phyloP scores from a whole-genome alignment of 768 basidiomycete genomes.

The Lactarius akahatsu region DNA sequence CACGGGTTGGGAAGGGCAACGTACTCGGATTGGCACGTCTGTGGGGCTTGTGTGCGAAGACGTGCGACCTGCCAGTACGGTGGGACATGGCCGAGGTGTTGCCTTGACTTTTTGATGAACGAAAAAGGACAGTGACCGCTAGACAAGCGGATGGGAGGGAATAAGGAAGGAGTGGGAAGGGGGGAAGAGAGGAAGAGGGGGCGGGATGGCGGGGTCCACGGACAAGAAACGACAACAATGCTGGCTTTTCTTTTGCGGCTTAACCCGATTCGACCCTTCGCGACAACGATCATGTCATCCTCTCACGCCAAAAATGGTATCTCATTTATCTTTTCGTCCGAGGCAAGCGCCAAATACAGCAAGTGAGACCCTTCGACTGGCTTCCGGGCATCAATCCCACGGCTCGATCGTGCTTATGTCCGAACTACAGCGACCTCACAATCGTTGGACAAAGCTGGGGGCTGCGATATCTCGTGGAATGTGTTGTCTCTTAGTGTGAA shows the following conservation, averaged over 20 bases:
- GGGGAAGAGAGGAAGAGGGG: neutral
- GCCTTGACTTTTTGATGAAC: neutral
- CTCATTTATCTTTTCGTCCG: neutral
- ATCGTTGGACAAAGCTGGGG: neutral
- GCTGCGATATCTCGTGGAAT: neutral
- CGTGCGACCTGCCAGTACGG: slow-evolving; percentile 9
- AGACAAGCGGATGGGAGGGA: slow-evolving; percentile 24
- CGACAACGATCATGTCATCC: neutral
- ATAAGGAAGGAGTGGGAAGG: slow-evolving; percentile 1
- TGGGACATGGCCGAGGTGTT: slow-evolving; percentile 8
- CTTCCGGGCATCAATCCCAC: neutral
- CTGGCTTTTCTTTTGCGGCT: neutral
- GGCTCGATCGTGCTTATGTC: neutral
- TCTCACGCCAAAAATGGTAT: neutral
- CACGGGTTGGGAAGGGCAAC: neutral
- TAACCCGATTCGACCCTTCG: neutral
- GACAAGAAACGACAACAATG: neutral
- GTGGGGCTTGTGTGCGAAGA: slow-evolving; percentile 8
- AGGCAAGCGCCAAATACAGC: neutral
- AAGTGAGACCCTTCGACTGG: neutral
- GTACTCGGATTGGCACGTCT: slow-evolving; percentile 16
- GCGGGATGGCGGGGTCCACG: neutral
- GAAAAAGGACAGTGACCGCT: slow-evolving; percentile 30
- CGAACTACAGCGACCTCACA: neutral
- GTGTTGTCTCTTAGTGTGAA: neutral